These are phyloP conservation scores for Kwoniella pini DNA, from an alignment of 768 basidiomycete species.

Conservation along the genomic window DNA sequence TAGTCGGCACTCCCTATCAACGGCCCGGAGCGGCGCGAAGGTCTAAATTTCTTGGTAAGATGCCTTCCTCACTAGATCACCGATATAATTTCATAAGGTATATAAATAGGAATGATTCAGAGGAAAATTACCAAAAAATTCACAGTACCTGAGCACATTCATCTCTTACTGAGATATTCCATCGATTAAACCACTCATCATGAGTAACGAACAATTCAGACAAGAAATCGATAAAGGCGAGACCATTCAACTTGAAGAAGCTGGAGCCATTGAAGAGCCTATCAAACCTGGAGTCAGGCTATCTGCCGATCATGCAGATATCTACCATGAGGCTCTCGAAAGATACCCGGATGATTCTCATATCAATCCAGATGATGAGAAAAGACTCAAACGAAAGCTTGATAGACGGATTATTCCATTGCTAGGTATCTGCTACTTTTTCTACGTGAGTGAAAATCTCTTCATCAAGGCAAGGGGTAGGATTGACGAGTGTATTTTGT, in stretches of 20 bases:
- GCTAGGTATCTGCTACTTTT: slow-evolving; percentile 46
- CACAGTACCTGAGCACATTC: too few relatives aligned
- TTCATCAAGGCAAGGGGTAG: too few relatives aligned
- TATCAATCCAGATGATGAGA: slow-evolving; percentile 42
- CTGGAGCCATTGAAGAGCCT: slow-evolving; percentile 1
- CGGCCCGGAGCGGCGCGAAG: too few relatives aligned
- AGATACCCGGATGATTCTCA: slow-evolving; percentile 39
- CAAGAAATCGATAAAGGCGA: slow-evolving; percentile 4
- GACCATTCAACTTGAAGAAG: slow-evolving; percentile 19
- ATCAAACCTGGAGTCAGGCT: slow-evolving; percentile 18
- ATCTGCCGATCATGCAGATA: slow-evolving; percentile 20
- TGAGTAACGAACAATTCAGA: slow-evolving; percentile 2
- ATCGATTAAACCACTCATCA: too few relatives aligned
- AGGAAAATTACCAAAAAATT: too few relatives aligned
- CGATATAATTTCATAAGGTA: too few relatives aligned
- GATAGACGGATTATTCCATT: slow-evolving; percentile 44
- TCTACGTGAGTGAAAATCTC: slow-evolving; percentile 32
- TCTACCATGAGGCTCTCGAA: slow-evolving; percentile 47
- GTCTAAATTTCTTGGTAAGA: too few relatives aligned
- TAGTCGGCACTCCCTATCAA: too few relatives aligned
- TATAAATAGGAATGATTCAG: too few relatives aligned
- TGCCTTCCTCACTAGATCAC: too few relatives aligned
- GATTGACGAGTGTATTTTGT: neutral
- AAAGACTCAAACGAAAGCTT: slow-evolving; percentile 44
- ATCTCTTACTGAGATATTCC: too few relatives aligned